Evolutionary conservation across 257 asterid species (phyloP), one percentile per base, ranked within the genome.

Genomic region (Voacanga thouarsii): DNA sequence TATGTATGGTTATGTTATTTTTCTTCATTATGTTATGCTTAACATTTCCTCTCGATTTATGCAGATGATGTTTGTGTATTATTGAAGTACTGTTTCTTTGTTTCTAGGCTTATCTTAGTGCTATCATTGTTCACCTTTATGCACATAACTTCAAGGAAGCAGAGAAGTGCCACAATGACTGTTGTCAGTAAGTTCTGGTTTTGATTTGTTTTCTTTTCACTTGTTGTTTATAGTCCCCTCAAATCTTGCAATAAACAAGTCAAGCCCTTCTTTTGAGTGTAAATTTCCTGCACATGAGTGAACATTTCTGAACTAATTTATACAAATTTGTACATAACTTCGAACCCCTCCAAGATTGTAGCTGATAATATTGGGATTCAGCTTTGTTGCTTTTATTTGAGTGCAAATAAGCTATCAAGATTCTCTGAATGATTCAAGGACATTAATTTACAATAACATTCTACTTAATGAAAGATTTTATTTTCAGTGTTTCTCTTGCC

Each of bases 41-140:
- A 78, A 59, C 41, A 43, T 59, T 26, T 49, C 18, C 51, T n/a
- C n/a, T 43, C 26, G 5, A 47, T n/a, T 18, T 23, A 14, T 56
- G 26, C 12, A 16, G 37, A 65, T 28, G 56, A 19, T 77, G 41
- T 26, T 56, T 66, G 44, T 78, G 18, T n/a, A 19, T 12, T 53
- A 44, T 50, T 66, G 51, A 51, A 23, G 18, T 4, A 2, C 24
- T 41, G 3, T 64, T 55, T 28, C 33, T 77, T 50, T 81, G 68
- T 41, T 73, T 93, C 87, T 81, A 96, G 99, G 99, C 99, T 68
- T 96, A 96, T 91, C 97, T 96, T 72, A 86, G 99, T 88, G 97
- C 99, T 64, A 92, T 96, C 80, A 88, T 93, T 30, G 97, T 96
- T 84, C 87, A 96, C 89, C 97, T 96, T 39, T 96, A 92, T 78